Base-by-base conservation (phyloP, 768 basidiomycete genomes). In the Saitozyma sp. region DNA sequence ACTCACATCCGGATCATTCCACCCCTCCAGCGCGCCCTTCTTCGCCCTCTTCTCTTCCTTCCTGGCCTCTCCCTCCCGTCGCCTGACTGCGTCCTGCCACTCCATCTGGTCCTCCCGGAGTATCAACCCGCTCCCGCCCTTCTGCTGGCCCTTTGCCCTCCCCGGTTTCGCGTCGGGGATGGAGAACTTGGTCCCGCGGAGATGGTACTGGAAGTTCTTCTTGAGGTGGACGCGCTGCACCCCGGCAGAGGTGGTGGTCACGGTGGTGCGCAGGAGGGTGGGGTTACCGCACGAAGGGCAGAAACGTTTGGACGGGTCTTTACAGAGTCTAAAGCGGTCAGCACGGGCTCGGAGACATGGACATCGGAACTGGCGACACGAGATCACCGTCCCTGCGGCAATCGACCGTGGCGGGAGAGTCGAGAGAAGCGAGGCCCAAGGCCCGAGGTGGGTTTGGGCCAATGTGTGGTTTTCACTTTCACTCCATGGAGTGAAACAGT, bases 271-370 rank as follows among this genome's bases (percentile, higher is more conserved):
- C 54, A 96, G 79, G 13, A 99, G 84, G 0, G 95, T 90, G 0
- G 92, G 85, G 59, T 92, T 94, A 49, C 96, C 96, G 74, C 96
- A 99, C 9, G 93, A 91, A 1, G 96, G 95, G 77, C 96, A 99
- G 82, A 99, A 99, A 71, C 91, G 90, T 78, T 92, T 92, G 9
- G 90, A 88, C 19, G 87, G 83, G 80, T 99, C 94, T 82, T 94
- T 96, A 83, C 94, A 97, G 68, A 96, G 87, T 79, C 96, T 99
- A 72, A 7, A 13, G 6, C 5, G 7, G 50, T 61, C 55, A 58
- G 53, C 59, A 29, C 45, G 45, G n/a, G 6, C 6, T 1, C 6
- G 13, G 45, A 2, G 45, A 13, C 45, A 46, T 11, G 11, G 45
- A 11, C 45, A 46, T 3, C n/a, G n/a, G 45, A 11, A 11, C 6